Evolutionary conservation across 1,284 basidiomycete species (phyloP).

Genomic region (Polyporus tsugae): DNA sequence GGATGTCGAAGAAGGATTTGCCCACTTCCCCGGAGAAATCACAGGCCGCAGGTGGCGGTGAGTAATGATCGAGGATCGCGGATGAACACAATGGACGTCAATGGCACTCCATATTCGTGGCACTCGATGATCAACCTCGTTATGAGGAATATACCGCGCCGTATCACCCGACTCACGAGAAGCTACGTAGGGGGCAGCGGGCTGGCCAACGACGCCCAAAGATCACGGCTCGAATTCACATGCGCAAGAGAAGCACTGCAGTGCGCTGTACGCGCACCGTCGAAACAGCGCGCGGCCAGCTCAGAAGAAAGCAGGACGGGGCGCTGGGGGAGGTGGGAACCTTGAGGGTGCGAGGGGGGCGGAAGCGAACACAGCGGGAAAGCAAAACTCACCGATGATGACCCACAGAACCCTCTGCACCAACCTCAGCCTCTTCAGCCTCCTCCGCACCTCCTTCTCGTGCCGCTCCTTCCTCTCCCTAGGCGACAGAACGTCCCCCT

Average conservation of each 20-base stretch:
- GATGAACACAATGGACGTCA: neutral
- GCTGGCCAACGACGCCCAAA: neutral
- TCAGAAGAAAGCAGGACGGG: neutral
- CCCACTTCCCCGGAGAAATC: neutral
- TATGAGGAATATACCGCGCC: neutral
- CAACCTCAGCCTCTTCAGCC: slow-evolving; percentile 51
- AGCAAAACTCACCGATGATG: slow-evolving; percentile 55
- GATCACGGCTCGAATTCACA: neutral
- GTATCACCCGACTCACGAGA: too few relatives aligned
- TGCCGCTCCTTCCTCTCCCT: slow-evolving; percentile 50
- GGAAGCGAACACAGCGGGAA: slow-evolving; percentile 1
- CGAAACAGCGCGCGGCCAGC: neutral
- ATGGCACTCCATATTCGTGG: neutral
- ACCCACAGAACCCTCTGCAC: slow-evolving; percentile 50
- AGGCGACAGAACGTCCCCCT: slow-evolving; percentile 49
- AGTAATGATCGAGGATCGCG: slow-evolving; percentile 1
- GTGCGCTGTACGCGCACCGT: neutral
- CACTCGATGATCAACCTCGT: neutral
- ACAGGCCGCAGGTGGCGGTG: neutral
- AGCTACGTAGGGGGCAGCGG: too few relatives aligned
- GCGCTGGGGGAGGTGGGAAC: neutral
- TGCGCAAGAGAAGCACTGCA: neutral
- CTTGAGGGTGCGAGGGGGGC: neutral
- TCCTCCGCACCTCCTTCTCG: slow-evolving; percentile 48
- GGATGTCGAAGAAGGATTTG: neutral